phyloP scores from a whole-genome alignment of 495 filamentous ascomycete species.

The Terfezia boudieri region DNA sequence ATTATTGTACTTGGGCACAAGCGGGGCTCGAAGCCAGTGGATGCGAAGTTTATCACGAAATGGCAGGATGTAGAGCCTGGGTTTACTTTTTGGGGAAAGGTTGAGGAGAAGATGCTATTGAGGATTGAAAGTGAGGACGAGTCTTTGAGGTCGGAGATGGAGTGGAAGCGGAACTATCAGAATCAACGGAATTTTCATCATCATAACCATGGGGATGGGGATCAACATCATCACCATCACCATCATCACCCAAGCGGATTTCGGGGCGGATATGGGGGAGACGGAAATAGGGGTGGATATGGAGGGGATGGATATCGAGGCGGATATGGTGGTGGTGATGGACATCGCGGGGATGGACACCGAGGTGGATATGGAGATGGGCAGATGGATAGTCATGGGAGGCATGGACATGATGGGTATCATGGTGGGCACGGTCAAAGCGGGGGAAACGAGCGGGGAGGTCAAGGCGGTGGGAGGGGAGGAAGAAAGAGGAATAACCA shows the following conservation, averaged over 20 bases:
- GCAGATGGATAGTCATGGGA: constrained; percentile 18
- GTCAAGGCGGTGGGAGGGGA: not conserved
- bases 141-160: constrained; percentile 29
- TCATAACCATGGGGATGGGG: constrained; percentile 8
- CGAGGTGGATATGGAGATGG: constrained; percentile 18
- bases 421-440: not conserved
- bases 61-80: constrained; percentile 54
- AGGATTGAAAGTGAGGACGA: constrained; percentile 47
- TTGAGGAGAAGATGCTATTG: constrained; percentile 70
- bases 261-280: constrained; percentile 5
- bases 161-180: constrained; percentile 24
- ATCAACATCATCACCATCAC: constrained; percentile 5
- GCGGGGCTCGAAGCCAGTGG: constrained; percentile 48
- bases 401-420: no score
- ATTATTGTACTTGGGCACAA: constrained; percentile 48
- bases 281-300: constrained; percentile 9
- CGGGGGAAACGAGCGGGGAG: not conserved
- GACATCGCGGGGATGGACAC: constrained; percentile 13
- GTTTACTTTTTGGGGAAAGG: constrained; percentile 50
- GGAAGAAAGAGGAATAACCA: constrained; percentile 5
- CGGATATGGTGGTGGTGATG: constrained; percentile 18
- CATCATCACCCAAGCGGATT: constrained; percentile 5
- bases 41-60: constrained; percentile 59
- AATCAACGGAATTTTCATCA: constrained; percentile 21
- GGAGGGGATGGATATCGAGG: constrained; percentile 11